Conservation (phyloP, 495 filamentous ascomycete species). For the Diplogelasinospora grovesii region DNA sequence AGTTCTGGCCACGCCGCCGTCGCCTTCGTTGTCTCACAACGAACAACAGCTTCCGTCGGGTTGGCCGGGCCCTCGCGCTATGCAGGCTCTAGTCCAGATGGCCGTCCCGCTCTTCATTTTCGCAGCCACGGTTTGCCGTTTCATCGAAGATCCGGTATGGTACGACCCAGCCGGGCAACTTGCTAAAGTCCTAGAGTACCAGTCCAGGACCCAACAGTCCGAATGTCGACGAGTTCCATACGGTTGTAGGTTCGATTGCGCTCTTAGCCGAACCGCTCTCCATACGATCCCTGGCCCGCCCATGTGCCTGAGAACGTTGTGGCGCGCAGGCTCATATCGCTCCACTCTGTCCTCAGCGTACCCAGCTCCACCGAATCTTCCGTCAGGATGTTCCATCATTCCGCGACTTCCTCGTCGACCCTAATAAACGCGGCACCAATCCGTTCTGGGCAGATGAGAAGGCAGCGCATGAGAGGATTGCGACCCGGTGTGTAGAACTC, state of each 20-base stretch:
- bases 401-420: conserved; percentile 44
- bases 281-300: conserved; percentile 15
- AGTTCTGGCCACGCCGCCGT: no score
- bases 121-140: conserved; percentile 36
- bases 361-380: conserved; percentile 19
- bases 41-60: conserved; percentile 10
- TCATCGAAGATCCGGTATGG: conserved; percentile 14
- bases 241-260: conserved; percentile 24
- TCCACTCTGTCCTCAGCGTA: conserved; percentile 32
- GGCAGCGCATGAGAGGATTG: conserved; percentile 24
- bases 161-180: conserved; percentile 10
- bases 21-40: no score
- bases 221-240: conserved; percentile 8
- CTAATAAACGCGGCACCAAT: conserved; percentile 18
- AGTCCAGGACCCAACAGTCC: conserved; percentile 1
- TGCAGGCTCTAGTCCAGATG: conserved; percentile 29
- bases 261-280: conserved; percentile 27
- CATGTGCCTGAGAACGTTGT: conserved; percentile 14
- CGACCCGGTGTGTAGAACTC: conserved; percentile 25
- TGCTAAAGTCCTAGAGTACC: conserved; percentile 10
- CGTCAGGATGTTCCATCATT: conserved; percentile 47
- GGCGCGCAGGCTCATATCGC: conserved; percentile 14
- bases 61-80: conserved; percentile 34
- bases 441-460: conserved; percentile 35
- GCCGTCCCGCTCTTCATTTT: conserved; percentile 40